Evolutionary conservation across 163 green algal genomes (phyloP), one percentile per base, ranked within the genome.

Genomic region (Smithsoniella earleae): DNA sequence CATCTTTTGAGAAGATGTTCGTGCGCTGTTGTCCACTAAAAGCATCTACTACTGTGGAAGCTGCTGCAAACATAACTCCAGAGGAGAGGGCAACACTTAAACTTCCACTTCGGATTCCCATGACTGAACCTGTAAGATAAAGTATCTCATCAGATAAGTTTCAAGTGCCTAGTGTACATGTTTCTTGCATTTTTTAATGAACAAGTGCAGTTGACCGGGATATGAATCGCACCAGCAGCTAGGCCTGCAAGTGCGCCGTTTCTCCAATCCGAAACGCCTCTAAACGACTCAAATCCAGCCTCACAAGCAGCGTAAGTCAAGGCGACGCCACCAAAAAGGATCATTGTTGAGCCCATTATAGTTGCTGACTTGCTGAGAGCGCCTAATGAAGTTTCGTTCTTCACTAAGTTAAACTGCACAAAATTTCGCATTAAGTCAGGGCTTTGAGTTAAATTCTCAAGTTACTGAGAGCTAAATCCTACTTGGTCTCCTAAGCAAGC

Each of bases 21-120:
- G 43, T 33, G 43, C 58, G 58, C 58, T 37, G 5, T 22, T 36
- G 58, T 25, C 58, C 58, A 34, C 58, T 34, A 40, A 30, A 33
- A 43, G 58, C 58, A 69, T 69, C 58, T 13, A 69, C 58, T 25
- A 34, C 58, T 33, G 34, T 34, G 25, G n/a, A 38, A 10, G 58
- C 58, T 45, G 58, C 58, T 22, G 58, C 58, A 69, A 69, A 69
- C 58, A 69, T 69, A 30, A 69, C 43, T 69, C 58, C 58, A 16
- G 58, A 43, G 10, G 58, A 45, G 6, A 31, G 30, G 18, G 58
- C 58, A 40, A 34, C 27, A n/a, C 58, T 33, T 45, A 69, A 8
- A 69, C 58, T 69, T 4, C 58, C 58, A 69, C 34, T 69, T 22
- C 58, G 20, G 5, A 69, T 69, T 6, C 58, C 58, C 8, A 69